These are phyloP conservation scores for Kluyveromyces siamensis DNA, from an alignment of 805 yeast genomes.

Conservation along the genomic window DNA sequence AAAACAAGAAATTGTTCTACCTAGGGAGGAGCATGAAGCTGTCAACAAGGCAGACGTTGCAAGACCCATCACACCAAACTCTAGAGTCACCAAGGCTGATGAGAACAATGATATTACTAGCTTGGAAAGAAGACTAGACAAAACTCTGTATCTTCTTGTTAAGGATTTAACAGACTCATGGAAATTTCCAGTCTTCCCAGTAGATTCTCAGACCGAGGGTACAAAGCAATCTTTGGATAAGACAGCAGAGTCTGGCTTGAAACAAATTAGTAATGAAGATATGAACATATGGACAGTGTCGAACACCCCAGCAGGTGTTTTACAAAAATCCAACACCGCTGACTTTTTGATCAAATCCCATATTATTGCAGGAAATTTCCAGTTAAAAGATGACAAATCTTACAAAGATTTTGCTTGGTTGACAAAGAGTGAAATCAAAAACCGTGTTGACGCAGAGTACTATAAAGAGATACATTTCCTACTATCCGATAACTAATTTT, in stretches of 20 bases:
- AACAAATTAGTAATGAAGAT: constrained; percentile 58
- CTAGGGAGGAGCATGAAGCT: constrained; percentile 40
- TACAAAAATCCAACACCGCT: constrained; percentile 32
- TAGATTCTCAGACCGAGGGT: constrained; percentile 13
- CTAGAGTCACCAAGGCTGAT: constrained; percentile 77
- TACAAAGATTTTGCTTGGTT: constrained; percentile 67
- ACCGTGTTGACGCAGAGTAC: constrained; percentile 44
- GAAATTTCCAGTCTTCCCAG: constrained; percentile 70
- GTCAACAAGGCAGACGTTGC: constrained; percentile 47
- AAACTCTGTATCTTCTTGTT: constrained; percentile 71
- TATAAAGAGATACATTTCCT: constrained; percentile 41
- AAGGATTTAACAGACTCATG: constrained; percentile 42
- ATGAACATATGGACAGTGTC: constrained; percentile 91
- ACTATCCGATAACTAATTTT: constrained; percentile 24
- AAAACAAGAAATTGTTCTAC: constrained; percentile 72
- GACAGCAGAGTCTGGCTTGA: constrained; percentile 68
- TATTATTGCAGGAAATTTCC: constrained; percentile 75
- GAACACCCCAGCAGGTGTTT: constrained; percentile 69
- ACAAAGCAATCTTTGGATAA: constrained; percentile 50
- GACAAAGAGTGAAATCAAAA: constrained; percentile 64
- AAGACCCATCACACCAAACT: constrained; percentile 58
- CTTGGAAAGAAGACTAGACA: constrained; percentile 68
- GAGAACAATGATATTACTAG: constrained; percentile 48
- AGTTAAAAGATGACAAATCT: constrained; percentile 31
- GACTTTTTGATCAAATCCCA: constrained; percentile 82